These are phyloP conservation scores for Trifolium dubium DNA, from an alignment of 306 rosid genomes.

Conservation along the genomic window DNA sequence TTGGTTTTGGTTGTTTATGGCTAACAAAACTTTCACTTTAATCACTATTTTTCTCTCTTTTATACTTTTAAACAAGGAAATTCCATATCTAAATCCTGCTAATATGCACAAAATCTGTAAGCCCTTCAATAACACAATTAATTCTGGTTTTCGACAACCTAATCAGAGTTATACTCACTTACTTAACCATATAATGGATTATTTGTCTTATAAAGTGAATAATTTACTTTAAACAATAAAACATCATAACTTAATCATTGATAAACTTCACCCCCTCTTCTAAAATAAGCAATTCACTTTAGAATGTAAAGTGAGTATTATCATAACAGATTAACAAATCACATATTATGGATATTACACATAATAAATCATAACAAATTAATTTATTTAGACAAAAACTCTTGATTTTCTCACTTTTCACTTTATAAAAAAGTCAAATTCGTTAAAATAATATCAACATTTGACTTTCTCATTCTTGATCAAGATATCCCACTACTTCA, in stretches of 20 bases:
- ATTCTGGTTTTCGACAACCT: too few species aligned
- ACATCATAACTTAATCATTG: too few species aligned
- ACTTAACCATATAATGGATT: not conserved
- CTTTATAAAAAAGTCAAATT: too few species aligned
- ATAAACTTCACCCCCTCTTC: too few species aligned
- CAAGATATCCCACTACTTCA: not conserved
- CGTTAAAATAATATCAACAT: not conserved
- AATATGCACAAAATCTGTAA: not conserved
- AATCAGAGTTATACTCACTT: too few species aligned
- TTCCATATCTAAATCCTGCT: not conserved
- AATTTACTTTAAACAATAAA: not conserved
- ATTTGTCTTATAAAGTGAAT: not conserved
- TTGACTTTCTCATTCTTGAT: not conserved
- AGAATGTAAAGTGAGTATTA: too few species aligned
- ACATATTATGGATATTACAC: not conserved
- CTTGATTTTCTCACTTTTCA: not conserved
- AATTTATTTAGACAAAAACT: not conserved
- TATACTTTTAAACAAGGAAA: conserved; percentile 1
- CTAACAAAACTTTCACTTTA: conserved; percentile 13
- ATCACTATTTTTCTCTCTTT: conserved; percentile 5
- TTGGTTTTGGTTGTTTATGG: conserved; percentile 3
- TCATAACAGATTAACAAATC: not conserved
- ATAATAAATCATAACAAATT: not conserved
- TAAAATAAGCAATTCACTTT: too few species aligned
- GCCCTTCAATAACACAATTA: not conserved